Evolutionary conservation across 495 filamentous ascomycete genomes (phyloP), one percentile per base, ranked within the genome.

Genomic region (Daldinia grandis): DNA sequence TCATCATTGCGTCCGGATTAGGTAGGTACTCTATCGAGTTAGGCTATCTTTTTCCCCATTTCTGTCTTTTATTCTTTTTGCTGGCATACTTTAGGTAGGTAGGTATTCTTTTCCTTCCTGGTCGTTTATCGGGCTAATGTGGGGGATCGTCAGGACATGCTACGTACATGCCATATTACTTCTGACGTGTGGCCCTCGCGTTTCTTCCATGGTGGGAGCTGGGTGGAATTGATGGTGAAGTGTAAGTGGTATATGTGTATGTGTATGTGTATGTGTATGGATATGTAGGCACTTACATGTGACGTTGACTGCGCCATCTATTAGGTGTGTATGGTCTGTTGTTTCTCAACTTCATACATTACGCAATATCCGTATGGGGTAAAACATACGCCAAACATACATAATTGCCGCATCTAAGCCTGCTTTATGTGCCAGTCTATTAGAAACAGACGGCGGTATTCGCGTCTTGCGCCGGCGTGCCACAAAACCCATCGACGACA

Each of bases 61-160:
- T 35, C 9, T 35, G 19, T 24, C 19, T 15, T 24, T 35, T 35
- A 0, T 0, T 15, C 12, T 35, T 19, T 35, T 37, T 24, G 17
- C n/a, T n/a, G n/a, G n/a, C n/a, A n/a, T n/a, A n/a, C n/a, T n/a
- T n/a, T n/a, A n/a, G n/a, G n/a, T n/a, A n/a, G n/a, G n/a, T n/a
- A n/a, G n/a, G n/a, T n/a, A n/a, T 30, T 53, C 15, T 27, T 30
- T 53, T 56, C 49, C 12, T 12, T 61, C 27, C 50, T 24, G 42
- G 17, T 47, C 3, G 17, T 47, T 24, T 47, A 47, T 47, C 42
- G 19, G 42, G 9, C 49, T n/a, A 51, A 56, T 68, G 65, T 62
- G 65, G 65, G 65, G 65, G 58, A 68, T 68, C 58, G 56, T 42
- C 65, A 57, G 51, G 19, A 25, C 54, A 17, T 57, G 12, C 60